These are phyloP conservation scores for Atractiella rhizophila DNA, from an alignment of 768 basidiomycete species.

Conservation along the genomic window DNA sequence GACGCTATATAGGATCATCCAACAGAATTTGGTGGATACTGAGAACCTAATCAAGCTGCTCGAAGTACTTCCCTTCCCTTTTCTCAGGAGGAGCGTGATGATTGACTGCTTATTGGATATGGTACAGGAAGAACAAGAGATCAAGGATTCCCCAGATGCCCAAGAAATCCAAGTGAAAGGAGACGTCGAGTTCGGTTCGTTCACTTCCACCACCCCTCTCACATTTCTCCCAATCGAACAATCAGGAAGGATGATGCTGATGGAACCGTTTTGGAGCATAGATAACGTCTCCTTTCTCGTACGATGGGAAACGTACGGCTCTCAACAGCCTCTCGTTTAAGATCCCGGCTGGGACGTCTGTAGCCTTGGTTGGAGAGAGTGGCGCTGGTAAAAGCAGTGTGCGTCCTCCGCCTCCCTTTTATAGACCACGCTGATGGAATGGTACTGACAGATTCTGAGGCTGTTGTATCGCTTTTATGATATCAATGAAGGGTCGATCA, in stretches of 20 bases:
- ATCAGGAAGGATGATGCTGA: conserved; percentile 62
- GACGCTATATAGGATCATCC: conserved; percentile 49
- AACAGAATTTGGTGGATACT: conserved; percentile 53
- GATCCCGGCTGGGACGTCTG: conserved; percentile 61
- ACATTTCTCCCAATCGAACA: conserved; percentile 53
- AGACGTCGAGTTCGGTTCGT: conserved; percentile 26
- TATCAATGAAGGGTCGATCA: conserved; percentile 34
- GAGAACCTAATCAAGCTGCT: conserved; percentile 54
- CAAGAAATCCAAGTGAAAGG: neutral
- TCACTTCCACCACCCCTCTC: conserved; percentile 42
- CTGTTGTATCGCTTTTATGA: conserved; percentile 80
- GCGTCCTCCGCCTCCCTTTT: neutral
- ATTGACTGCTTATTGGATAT: no score
- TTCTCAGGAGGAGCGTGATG: no score
- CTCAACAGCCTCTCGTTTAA: conserved; percentile 62
- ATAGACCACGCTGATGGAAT: neutral
- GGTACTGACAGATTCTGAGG: neutral
- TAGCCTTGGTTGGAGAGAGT: conserved; percentile 72
- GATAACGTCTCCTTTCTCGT: conserved; percentile 56
- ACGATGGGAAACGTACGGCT: neutral
- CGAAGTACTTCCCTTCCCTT: no score
- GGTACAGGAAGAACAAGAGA: conserved; percentile 1
- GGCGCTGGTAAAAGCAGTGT: conserved; percentile 51
- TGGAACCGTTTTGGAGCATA: conserved; percentile 47
- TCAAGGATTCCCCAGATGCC: neutral